These are phyloP conservation scores for Monosporozyma yasuniensis DNA, from an alignment of 805 yeast genomes.

Conservation along the genomic window DNA sequence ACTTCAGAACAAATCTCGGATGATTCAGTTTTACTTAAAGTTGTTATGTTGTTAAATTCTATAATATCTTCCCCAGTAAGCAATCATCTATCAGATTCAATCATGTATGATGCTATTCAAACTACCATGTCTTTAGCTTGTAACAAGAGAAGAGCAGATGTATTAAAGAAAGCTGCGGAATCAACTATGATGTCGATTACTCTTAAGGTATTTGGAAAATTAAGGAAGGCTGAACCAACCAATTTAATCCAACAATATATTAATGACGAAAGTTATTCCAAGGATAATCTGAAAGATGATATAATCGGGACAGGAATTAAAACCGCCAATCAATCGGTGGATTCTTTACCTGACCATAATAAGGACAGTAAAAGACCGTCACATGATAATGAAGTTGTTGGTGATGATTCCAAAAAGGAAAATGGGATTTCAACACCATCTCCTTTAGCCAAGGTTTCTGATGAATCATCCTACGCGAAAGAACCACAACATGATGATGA, in stretches of 20 bases:
- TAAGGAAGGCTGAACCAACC: slow-evolving; percentile 33
- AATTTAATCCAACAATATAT: slow-evolving; percentile 10
- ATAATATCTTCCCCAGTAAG: slow-evolving; percentile 61
- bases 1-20: slow-evolving; percentile 89
- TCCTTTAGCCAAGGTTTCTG: neutral
- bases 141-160: slow-evolving; percentile 84
- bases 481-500: slow-evolving; percentile 4
- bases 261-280: slow-evolving; percentile 18
- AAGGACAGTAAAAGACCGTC: neutral
- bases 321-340: neutral
- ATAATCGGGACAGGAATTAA: slow-evolving; percentile 11
- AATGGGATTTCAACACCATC: neutral
- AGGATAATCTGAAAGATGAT: slow-evolving; percentile 13
- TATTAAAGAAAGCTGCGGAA: slow-evolving; percentile 82
- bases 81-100: slow-evolving; percentile 63
- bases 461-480: neutral
- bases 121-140: slow-evolving; percentile 88
- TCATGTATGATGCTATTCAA: slow-evolving; percentile 79
- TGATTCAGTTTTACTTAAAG: slow-evolving; percentile 81
- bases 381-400: neutral
- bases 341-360: neutral
- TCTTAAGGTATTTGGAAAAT: slow-evolving; percentile 52
- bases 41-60: slow-evolving; percentile 61
- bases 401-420: neutral
- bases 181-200: slow-evolving; percentile 66